These are phyloP conservation scores for Bondarzewia mesenterica DNA, from an alignment of 1,284 basidiomycete species.

Conservation along the genomic window DNA sequence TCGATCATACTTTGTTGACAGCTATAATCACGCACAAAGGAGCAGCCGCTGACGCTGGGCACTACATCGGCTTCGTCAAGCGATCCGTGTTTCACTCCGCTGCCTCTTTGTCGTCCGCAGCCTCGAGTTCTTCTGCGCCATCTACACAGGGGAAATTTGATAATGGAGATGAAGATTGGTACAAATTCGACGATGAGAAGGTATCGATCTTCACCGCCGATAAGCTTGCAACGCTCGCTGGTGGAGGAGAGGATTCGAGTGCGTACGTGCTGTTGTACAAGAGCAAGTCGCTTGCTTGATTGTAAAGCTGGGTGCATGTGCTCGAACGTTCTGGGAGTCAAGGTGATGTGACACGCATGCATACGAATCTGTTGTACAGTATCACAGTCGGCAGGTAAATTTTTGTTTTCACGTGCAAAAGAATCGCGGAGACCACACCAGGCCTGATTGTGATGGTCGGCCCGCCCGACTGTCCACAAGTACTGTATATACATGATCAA, in stretches of 20 bases:
- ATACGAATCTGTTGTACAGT: not conserved
- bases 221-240: constrained; percentile 78
- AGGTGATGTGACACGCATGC: not conserved
- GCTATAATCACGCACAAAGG: constrained; percentile 97
- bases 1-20: constrained; percentile 23
- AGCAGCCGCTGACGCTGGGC: constrained; percentile 86
- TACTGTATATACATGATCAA: no score
- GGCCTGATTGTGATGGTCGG: no score
- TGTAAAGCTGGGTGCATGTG: not conserved
- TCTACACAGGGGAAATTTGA: constrained; percentile 9
- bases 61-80: constrained; percentile 89
- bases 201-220: constrained; percentile 77
- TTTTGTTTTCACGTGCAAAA: no score
- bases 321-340: not conserved
- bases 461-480: no score
- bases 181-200: constrained; percentile 91
- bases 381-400: no score
- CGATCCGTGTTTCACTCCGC: constrained; percentile 51
- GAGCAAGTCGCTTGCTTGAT: constrained; percentile 37
- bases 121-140: not conserved
- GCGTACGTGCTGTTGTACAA: constrained; percentile 85
- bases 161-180: constrained; percentile 73
- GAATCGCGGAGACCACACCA: no score
- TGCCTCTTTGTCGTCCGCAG: constrained; percentile 3
- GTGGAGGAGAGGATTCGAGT: constrained; percentile 78